Evolutionary conservation across 2,329 filamentous ascomycete genomes (phyloP).

Genomic region (Ophiostoma ips): DNA sequence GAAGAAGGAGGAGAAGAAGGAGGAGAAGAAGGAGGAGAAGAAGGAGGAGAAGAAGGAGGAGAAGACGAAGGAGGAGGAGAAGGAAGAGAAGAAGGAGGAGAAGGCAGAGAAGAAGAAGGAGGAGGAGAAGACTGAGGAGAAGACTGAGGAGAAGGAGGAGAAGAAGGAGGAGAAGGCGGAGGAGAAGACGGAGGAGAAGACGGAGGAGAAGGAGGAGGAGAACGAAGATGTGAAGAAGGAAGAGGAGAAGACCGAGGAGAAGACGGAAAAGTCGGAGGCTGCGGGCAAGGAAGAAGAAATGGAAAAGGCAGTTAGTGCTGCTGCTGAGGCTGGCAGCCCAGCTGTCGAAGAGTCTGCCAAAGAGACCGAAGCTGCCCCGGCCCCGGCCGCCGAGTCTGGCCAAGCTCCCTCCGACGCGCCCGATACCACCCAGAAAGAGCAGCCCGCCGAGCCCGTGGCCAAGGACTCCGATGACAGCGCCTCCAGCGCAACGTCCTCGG

Average conservation of each 20-base stretch:
- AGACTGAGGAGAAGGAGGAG: neutral
- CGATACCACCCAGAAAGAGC: too few species aligned
- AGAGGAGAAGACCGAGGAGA: neutral
- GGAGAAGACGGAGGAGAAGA: neutral
- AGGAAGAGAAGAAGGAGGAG: conserved; percentile 9
- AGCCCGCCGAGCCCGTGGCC: too few species aligned
- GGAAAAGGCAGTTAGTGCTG: too few species aligned
- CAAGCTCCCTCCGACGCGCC: too few species aligned
- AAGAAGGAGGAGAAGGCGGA: neutral
- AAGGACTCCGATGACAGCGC: too few species aligned
- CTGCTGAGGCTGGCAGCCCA: too few species aligned
- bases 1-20: conserved; percentile 1
- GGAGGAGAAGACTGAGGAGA: neutral
- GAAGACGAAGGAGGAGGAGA: conserved; percentile 4
- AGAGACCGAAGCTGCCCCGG: too few species aligned
- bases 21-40: conserved; percentile 14
- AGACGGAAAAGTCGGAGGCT: neutral
- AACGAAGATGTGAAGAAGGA: neutral
- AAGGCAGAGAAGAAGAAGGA: neutral
- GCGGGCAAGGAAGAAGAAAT: too few species aligned
- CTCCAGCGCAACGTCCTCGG: neutral
- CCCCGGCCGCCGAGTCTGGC: too few species aligned
- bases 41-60: conserved; percentile 3
- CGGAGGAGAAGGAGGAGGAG: neutral
- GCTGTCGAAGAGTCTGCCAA: too few species aligned